A percentile compares a stretch with the other conserved stretches of the same genome.
Evolutionary conservation across 305 asterid species (phyloP).

Genomic region (Fraxinus greggii): DNA sequence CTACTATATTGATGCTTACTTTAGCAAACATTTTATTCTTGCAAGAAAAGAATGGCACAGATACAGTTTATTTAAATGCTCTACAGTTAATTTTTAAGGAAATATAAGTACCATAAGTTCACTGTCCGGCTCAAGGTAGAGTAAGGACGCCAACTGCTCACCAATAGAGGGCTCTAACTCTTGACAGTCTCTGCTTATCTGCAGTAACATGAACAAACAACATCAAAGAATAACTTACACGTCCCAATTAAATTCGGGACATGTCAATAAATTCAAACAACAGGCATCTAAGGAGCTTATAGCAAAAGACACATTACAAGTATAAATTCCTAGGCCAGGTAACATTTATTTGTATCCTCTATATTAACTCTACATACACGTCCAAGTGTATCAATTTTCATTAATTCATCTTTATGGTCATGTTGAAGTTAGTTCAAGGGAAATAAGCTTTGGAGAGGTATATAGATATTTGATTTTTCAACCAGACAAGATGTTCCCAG

Average conservation of each 20-base stretch:
- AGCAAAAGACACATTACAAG: neutral
- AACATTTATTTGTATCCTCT: neutral
- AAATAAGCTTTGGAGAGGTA: neutral
- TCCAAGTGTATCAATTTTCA: neutral
- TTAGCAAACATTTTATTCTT: neutral
- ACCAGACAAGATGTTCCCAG: neutral
- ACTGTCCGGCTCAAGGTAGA: slow-evolving; percentile 95
- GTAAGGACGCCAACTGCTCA: slow-evolving; percentile 87
- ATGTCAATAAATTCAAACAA: neutral
- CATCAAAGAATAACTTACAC: neutral
- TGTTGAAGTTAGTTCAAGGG: neutral
- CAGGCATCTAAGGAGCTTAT: neutral
- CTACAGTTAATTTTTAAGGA: slow-evolving; percentile 7
- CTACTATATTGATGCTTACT: neutral
- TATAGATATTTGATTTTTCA: neutral
- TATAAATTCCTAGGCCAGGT: neutral
- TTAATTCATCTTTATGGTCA: neutral
- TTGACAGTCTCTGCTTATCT: slow-evolving; percentile 98
- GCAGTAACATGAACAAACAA: slow-evolving; percentile 36
- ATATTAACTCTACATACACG: neutral
- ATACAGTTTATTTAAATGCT: slow-evolving; percentile 11
- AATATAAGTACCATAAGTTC: slow-evolving; percentile 77
- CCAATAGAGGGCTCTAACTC: slow-evolving; percentile 90
- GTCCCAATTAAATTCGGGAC: neutral
- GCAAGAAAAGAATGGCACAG: neutral